Conservation (phyloP, 192 early-diverging fungal genomes). For the Backusella psychrophila region DNA sequence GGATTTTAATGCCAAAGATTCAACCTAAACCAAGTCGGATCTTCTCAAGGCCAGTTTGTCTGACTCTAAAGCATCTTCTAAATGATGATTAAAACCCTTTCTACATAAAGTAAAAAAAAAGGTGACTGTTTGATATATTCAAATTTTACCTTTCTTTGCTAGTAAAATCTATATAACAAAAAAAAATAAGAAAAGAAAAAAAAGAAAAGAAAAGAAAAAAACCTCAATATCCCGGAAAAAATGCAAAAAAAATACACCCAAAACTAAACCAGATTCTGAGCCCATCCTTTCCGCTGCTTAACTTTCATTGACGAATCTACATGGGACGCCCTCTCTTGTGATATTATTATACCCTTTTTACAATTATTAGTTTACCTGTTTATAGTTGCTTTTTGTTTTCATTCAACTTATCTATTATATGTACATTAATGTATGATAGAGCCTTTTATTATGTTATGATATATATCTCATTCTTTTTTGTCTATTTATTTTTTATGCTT, state of each 20-base stretch:
- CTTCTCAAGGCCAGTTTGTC: neutral
- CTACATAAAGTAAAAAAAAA: neutral
- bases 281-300: neutral
- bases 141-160: neutral
- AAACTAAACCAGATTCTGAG: neutral
- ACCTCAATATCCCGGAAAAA: neutral
- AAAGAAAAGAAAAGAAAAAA: neutral
- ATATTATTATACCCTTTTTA: conserved; percentile 5
- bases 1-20: neutral
- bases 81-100: neutral
- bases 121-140: neutral
- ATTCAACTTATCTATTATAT: neutral
- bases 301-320: neutral
- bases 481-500: neutral
- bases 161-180: neutral
- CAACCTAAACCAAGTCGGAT: neutral
- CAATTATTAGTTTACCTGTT: neutral
- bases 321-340: neutral
- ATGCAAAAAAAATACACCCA: neutral
- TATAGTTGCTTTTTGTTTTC: neutral
- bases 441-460: neutral
- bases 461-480: neutral
- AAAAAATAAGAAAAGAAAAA: neutral
- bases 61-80: neutral
- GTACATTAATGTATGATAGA: neutral